phyloP scores from a whole-genome alignment of 148 eudicot species.

The Persicaria tinctoria region DNA sequence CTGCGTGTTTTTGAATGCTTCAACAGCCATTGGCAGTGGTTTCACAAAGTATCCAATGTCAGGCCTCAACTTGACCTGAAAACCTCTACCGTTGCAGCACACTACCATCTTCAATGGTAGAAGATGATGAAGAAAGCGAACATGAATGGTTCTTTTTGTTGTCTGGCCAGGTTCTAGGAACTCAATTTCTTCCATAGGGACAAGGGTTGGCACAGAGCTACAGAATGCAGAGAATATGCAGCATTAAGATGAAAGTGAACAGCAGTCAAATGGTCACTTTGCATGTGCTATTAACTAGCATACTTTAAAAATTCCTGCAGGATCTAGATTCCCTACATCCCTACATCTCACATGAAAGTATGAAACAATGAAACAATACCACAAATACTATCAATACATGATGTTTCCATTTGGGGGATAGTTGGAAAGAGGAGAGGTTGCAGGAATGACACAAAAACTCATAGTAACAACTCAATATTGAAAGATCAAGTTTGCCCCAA shows the following conservation, averaged over 20 bases:
- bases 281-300: not conserved
- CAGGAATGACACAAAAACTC: not conserved
- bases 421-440: not conserved
- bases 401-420: not conserved
- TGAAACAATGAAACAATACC: not conserved
- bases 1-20: conserved; percentile 49
- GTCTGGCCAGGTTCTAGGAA: conserved; percentile 61
- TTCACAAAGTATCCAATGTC: conserved; percentile 94
- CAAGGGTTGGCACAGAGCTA: conserved; percentile 49
- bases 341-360: not conserved
- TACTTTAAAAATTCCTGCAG: not conserved
- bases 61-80: conserved; percentile 79
- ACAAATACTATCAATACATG: not conserved
- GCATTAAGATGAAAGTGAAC: conserved; percentile 9
- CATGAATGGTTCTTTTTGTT: conserved; percentile 49
- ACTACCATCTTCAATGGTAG: conserved; percentile 76
- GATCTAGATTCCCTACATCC: not conserved
- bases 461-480: not conserved
- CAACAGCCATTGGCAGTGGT: conserved; percentile 75
- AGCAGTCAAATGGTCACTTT: not conserved
- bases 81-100: conserved; percentile 55
- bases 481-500: not conserved
- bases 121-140: conserved; percentile 88
- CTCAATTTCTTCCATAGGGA: conserved; percentile 71
- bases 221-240: conserved; percentile 40